Base-by-base conservation (phyloP, 2,329 filamentous ascomycete species). In the Tolypocladium endophyticum region DNA sequence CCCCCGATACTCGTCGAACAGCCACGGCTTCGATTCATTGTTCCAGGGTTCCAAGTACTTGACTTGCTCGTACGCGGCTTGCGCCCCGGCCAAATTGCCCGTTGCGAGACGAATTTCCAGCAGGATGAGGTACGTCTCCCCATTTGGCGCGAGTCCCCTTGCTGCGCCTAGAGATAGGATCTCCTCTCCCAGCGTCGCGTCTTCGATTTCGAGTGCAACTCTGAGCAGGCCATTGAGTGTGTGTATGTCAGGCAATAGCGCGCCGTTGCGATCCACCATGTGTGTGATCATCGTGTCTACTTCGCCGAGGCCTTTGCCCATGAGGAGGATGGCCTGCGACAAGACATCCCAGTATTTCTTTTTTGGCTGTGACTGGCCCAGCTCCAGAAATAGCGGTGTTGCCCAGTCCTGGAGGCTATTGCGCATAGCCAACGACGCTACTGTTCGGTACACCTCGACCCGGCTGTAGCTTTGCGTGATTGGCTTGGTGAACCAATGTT, bases 221-320 rank as follows among this genome's bases (percentile, higher is more conserved):
- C 84, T 81, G 23, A 97, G 80, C 33, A 97, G 79, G 7, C 78
- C 76, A 68, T 97, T 96, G 66, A 97, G 85, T 7, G 88, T 91
- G 3, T 81, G 74, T 8, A 86, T 86, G 59, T 90, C 87, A 0
- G 91, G 84, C 8, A 77, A 72, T 3, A 81, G 65, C 20, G 75
- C 74, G 59, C 77, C 70, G 60, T 80, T 71, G 25, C 86, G 79
- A 52, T 82, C 77, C 61, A 94, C 82, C 84, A 92, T 91, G 64
- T 86, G 83, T 81, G 61, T 92, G 80, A 69, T 90, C 86, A 71
- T 90, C 25, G 61, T 65, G 50, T 70, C 65, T 14, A 75, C 70
- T 50, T 73, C 69, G 18, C 66, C 84, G 1, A 88, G 83, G 1
- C 85, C 84, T 68, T 87, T 89, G 25, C 87, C 88, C 59, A 81